These are phyloP conservation scores for Angophora floribunda DNA, from an alignment of 345 rosid genomes.

Conservation along the genomic window DNA sequence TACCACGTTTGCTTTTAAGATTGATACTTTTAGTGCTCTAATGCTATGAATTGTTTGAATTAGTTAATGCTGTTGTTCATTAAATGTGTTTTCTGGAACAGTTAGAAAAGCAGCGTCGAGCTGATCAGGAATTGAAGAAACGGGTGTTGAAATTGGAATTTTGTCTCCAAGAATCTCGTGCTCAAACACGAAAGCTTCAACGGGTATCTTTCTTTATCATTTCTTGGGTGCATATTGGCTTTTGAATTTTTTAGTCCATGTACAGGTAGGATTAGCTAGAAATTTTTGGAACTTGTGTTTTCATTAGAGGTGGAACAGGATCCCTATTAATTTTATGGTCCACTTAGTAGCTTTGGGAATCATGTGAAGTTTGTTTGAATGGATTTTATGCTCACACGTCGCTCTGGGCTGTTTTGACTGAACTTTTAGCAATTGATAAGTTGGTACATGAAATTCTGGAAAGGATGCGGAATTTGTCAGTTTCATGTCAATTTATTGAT, in stretches of 20 bases:
- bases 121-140: slow-evolving; percentile 88
- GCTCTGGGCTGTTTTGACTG: background rate
- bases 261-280: background rate
- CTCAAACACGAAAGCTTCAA: slow-evolving; percentile 81
- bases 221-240: background rate
- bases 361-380: background rate
- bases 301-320: background rate
- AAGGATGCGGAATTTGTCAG: background rate
- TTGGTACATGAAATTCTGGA: background rate
- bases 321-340: background rate
- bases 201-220: slow-evolving; percentile 26
- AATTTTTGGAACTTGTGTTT: background rate
- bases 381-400: background rate
- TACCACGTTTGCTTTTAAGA: background rate
- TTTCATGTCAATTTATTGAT: background rate
- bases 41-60: background rate
- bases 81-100: slow-evolving; percentile 14
- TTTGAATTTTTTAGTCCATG: background rate
- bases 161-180: slow-evolving; percentile 86
- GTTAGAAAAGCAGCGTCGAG: slow-evolving; percentile 83
- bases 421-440: background rate
- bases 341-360: background rate
- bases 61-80: background rate
- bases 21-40: background rate
- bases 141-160: slow-evolving; percentile 87